Evolutionary conservation across 352 stramenopile genomes (phyloP).

Genomic region (Globisporangium alternatum): DNA sequence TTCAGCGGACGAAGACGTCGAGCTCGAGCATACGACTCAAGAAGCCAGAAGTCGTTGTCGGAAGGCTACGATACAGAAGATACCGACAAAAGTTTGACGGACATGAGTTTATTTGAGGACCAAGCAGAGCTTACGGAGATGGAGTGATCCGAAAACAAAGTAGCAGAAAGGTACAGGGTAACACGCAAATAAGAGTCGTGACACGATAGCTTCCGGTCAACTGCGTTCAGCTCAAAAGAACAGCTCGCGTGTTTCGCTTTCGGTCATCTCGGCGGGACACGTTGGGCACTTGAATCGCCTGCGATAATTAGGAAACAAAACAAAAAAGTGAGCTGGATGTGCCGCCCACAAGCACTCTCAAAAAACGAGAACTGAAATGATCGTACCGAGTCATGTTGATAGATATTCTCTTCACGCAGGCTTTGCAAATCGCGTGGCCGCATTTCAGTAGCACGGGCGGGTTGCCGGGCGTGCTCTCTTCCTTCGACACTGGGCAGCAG

Average conservation of each 20-base stretch:
- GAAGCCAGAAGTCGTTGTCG: neutral
- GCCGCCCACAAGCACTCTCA: neutral
- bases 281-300: slow-evolving; percentile 88
- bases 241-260: slow-evolving; percentile 68
- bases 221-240: slow-evolving; percentile 46
- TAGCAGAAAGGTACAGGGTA: slow-evolving; percentile 1
- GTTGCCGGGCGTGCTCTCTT: slow-evolving; percentile 82
- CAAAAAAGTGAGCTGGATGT: slow-evolving; percentile 3
- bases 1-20: neutral
- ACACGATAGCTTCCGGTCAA: neutral
- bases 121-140: slow-evolving; percentile 9
- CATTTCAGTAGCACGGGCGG: slow-evolving; percentile 86
- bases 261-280: slow-evolving; percentile 79
- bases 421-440: slow-evolving; percentile 80
- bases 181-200: neutral
- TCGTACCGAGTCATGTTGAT: slow-evolving; percentile 73
- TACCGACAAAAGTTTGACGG: slow-evolving; percentile 16
- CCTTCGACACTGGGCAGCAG: slow-evolving; percentile 83
- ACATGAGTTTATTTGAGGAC: slow-evolving; percentile 19
- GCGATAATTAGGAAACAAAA: neutral
- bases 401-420: slow-evolving; percentile 79
- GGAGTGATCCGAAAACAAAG: neutral
- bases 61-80: slow-evolving; percentile 13
- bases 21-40: neutral
- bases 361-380: neutral